Evolutionary conservation across 202 grass and related monocot species (phyloP).

Genomic region (Musa balbisiana): DNA sequence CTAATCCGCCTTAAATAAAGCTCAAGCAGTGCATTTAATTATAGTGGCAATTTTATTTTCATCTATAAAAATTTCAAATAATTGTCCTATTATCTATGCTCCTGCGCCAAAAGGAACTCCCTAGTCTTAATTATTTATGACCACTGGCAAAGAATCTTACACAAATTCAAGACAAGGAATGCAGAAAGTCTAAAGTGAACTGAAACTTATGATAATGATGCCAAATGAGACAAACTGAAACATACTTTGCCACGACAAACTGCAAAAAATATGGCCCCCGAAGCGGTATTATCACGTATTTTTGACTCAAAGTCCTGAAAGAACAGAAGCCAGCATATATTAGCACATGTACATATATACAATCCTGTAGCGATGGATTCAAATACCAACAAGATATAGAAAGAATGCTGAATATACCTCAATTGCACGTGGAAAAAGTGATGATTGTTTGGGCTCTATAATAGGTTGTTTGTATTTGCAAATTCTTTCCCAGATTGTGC

Average conservation of each 20-base stretch:
- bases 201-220: neutral
- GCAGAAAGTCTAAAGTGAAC: neutral
- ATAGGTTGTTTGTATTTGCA: slow-evolving; percentile 94
- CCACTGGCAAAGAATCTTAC: neutral
- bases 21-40: neutral
- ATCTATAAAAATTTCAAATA: neutral
- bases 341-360: neutral
- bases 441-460: slow-evolving; percentile 89
- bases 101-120: neutral
- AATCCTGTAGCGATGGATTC: slow-evolving; percentile 17
- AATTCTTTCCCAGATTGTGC: slow-evolving; percentile 86
- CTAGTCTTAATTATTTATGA: neutral
- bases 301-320: slow-evolving; percentile 84
- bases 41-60: neutral
- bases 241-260: slow-evolving; percentile 97
- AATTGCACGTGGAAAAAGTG: slow-evolving; percentile 81
- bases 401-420: slow-evolving; percentile 32
- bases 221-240: slow-evolving; percentile 26
- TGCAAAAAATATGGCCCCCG: slow-evolving; percentile 93
- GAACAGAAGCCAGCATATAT: slow-evolving; percentile 16
- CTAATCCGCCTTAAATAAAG: too few species aligned
- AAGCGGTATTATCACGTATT: slow-evolving; percentile 59
- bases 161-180: neutral
- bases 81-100: neutral
- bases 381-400: slow-evolving; percentile 18